phyloP scores from a whole-genome alignment of 1,284 basidiomycete species.

The Heliocybe sulcata region DNA sequence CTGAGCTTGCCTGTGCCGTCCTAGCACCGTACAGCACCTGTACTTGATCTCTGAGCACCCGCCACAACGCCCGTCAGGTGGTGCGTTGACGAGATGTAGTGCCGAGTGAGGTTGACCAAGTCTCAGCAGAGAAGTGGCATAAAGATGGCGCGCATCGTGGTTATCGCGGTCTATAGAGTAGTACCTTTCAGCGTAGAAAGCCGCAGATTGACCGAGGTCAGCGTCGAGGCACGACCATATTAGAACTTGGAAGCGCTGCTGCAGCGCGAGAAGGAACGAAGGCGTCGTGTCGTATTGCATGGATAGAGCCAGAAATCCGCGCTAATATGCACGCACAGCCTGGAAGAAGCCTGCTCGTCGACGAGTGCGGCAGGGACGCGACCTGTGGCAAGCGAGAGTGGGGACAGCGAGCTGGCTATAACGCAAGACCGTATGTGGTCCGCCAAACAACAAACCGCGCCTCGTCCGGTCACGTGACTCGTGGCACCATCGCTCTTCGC shows the following conservation, averaged over 20 bases:
- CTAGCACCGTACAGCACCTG: constrained; percentile 66
- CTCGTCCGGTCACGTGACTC: constrained; percentile 13
- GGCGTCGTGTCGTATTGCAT: constrained; percentile 17
- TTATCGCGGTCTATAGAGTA: constrained; percentile 57
- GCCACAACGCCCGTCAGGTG: constrained; percentile 51
- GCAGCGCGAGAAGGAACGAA: constrained; percentile 42
- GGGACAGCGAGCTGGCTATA: neutral
- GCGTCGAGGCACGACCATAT: constrained; percentile 76
- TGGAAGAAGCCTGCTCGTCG: neutral
- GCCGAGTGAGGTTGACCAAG: constrained; percentile 76
- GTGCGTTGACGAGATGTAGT: constrained; percentile 58
- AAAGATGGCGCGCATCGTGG: constrained; percentile 81
- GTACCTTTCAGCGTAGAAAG: constrained; percentile 80
- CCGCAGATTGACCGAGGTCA: constrained; percentile 65
- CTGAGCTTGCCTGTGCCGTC: constrained; percentile 63
- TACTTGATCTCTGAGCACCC: constrained; percentile 78
- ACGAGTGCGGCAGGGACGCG: neutral
- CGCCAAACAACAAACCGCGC: constrained; percentile 9
- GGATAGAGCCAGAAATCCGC: neutral
- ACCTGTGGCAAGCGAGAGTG: neutral
- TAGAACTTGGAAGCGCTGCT: constrained; percentile 58
- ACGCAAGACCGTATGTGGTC: neutral
- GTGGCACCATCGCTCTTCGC: constrained; percentile 7
- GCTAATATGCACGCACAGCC: neutral
- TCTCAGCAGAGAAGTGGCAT: constrained; percentile 71